These are phyloP conservation scores for Penicillium verhagenii DNA, from an alignment of 495 filamentous ascomycete genomes.

Conservation along the genomic window DNA sequence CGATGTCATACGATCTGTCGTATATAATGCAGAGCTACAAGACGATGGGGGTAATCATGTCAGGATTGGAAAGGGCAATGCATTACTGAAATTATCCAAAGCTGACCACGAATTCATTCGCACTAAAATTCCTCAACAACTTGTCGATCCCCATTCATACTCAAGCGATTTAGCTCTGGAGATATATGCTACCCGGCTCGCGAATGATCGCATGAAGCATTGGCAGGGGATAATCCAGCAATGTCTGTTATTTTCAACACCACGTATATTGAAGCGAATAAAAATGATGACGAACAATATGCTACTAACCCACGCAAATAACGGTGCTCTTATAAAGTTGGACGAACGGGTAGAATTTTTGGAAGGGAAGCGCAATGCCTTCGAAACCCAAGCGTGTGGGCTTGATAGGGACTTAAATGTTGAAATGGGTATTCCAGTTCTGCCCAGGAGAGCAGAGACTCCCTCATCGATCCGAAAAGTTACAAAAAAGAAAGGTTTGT, in stretches of 20 bases:
- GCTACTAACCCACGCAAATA: not conserved
- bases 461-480: not conserved
- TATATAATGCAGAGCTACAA: conserved; percentile 2
- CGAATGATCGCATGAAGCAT: not conserved
- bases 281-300: not conserved
- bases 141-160: conserved; percentile 6
- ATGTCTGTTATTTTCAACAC: not conserved
- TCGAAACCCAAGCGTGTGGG: not conserved
- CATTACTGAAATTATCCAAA: conserved; percentile 1
- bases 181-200: not conserved
- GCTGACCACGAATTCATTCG: conserved; percentile 1
- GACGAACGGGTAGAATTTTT: not conserved
- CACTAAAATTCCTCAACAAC: conserved; percentile 1
- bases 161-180: not conserved
- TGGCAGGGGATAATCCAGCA: not conserved
- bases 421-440: not conserved
- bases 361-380: not conserved
- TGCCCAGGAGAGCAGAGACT: not conserved
- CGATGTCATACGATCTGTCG: not conserved
- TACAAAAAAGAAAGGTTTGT: not conserved
- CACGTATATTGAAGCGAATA: not conserved
- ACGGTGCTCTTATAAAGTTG: not conserved
- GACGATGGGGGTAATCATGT: not conserved
- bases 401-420: not conserved
- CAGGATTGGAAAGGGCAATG: conserved; percentile 2